Evolutionary conservation across 2,329 filamentous ascomycete species (phyloP).

Genomic region (Diaporthe sp.): DNA sequence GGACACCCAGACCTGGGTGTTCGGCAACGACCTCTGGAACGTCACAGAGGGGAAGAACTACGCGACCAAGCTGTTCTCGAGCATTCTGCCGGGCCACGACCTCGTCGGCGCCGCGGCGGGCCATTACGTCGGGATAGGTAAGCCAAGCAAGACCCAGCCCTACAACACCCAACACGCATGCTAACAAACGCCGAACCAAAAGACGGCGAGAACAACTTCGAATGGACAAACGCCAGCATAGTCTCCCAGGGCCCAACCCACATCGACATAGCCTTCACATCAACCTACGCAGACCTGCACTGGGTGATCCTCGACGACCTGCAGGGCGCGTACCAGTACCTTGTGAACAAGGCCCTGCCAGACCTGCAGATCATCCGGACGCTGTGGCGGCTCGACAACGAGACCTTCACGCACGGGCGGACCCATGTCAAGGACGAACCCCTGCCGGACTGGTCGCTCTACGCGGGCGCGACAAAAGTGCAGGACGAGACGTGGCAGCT

Average conservation of each 20-base stretch:
- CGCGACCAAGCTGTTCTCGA: constrained; percentile 33
- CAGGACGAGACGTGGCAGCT: constrained; percentile 65
- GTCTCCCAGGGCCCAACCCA: constrained; percentile 44
- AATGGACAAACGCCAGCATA: constrained; percentile 58
- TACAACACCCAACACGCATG: background rate
- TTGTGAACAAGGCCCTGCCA: constrained; percentile 60
- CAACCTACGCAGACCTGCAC: constrained; percentile 59
- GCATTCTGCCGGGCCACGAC: constrained; percentile 42
- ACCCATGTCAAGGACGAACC: constrained; percentile 56
- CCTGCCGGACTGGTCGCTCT: constrained; percentile 55
- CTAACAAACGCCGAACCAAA: constrained; percentile 40
- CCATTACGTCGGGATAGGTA: constrained; percentile 46
- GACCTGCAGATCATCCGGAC: constrained; percentile 61
- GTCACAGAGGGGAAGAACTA: constrained; percentile 40
- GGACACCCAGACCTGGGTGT: constrained; percentile 43
- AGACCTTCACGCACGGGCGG: constrained; percentile 56
- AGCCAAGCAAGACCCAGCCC: background rate
- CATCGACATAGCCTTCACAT: constrained; percentile 59
- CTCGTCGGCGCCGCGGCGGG: constrained; percentile 45
- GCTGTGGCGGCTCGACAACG: constrained; percentile 60
- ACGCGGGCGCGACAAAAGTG: constrained; percentile 56
- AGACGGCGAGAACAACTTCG: constrained; percentile 58
- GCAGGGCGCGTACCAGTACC: constrained; percentile 65
- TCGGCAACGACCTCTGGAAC: constrained; percentile 46
- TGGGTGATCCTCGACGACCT: constrained; percentile 62